Conservation (phyloP, 371 early-diverging fungal genomes). For the Blakeslea trispora region DNA sequence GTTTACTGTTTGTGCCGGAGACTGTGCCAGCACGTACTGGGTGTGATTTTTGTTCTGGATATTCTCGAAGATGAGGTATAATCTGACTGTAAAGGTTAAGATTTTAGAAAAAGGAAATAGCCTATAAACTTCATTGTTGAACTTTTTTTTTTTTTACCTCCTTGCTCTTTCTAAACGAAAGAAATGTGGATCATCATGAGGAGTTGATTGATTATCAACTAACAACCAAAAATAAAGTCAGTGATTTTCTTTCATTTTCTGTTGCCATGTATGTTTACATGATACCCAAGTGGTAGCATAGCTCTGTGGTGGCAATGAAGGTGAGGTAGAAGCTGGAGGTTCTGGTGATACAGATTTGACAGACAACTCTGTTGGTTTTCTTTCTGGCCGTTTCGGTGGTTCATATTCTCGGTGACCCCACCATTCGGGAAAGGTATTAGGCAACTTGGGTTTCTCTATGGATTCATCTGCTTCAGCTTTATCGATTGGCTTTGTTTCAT, state of each 20-base stretch:
- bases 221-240: background rate
- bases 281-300: constrained; percentile 13
- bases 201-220: constrained; percentile 4
- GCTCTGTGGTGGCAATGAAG: background rate
- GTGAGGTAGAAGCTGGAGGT: background rate
- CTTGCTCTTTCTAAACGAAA: constrained; percentile 18
- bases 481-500: background rate
- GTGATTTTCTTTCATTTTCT: background rate
- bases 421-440: constrained; percentile 48
- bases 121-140: too few relatives aligned
- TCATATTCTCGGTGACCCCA: constrained; percentile 40
- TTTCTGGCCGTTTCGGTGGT: constrained; percentile 6
- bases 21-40: background rate
- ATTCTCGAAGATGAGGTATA: constrained; percentile 24
- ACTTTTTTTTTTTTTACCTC: constrained; percentile 14
- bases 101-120: too few relatives aligned
- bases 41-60: constrained; percentile 5
- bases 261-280: constrained; percentile 1
- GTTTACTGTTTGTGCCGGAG: constrained; percentile 1
- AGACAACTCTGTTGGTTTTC: background rate
- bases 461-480: too few relatives aligned
- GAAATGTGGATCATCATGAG: background rate
- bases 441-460: constrained; percentile 22
- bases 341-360: background rate
- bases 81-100: constrained; percentile 29